These are phyloP conservation scores for Wallacemonas sp. DNA, from an alignment of 208 protist genomes.

Conservation along the genomic window DNA sequence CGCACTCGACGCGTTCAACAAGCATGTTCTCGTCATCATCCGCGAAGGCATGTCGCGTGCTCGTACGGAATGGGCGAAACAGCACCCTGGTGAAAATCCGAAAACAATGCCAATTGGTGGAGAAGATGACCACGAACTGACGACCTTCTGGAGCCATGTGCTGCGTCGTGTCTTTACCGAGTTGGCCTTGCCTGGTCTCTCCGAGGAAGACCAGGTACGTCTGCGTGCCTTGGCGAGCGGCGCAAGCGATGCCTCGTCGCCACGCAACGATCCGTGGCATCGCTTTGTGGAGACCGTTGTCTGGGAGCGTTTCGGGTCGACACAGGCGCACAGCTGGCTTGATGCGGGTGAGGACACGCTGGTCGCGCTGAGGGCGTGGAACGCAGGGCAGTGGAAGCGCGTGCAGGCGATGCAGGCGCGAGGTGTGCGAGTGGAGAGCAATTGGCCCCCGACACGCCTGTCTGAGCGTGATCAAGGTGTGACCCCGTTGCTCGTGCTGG, in stretches of 20 bases:
- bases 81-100: slow-evolving; percentile 18
- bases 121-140: slow-evolving; percentile 17
- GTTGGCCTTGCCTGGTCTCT: not conserved
- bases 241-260: not conserved
- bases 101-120: slow-evolving; percentile 71
- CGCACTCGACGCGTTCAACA: slow-evolving; percentile 4
- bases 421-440: not conserved
- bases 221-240: not conserved
- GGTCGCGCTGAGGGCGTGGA: slow-evolving; percentile 39
- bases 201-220: not conserved
- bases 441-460: not conserved
- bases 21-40: not conserved
- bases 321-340: slow-evolving; percentile 53
- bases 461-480: not conserved
- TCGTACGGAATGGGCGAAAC: slow-evolving; percentile 18
- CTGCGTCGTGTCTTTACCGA: slow-evolving; percentile 24
- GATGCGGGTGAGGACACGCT: slow-evolving; percentile 50
- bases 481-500: slow-evolving; percentile 21
- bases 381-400: slow-evolving; percentile 10
- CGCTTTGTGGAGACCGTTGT: slow-evolving; percentile 28
- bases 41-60: slow-evolving; percentile 18
- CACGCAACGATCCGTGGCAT: not conserved
- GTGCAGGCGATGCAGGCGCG: not conserved
- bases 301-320: slow-evolving; percentile 38
- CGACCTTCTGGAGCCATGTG: slow-evolving; percentile 51